Conservation (phyloP, 352 stramenopile genomes). For the Globisporangium cystogenes region DNA sequence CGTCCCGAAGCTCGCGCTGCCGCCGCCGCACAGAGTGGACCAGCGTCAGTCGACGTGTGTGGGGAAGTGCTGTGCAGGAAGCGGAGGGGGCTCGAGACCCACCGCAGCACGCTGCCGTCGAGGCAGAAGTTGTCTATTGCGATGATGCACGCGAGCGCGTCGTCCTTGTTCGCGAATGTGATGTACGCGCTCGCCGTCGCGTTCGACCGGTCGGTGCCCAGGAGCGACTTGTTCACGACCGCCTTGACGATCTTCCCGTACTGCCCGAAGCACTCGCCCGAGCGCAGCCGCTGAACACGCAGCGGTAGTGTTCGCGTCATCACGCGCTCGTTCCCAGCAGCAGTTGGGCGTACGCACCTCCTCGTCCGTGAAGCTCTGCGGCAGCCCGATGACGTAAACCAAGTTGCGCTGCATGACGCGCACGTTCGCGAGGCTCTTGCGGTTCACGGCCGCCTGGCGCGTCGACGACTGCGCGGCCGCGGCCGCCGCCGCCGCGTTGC, state of each 20-base stretch:
- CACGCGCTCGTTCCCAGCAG: no score
- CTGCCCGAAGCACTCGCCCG: constrained; percentile 89
- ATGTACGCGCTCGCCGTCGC: constrained; percentile 91
- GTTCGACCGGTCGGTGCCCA: constrained; percentile 63
- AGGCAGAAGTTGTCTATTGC: constrained; percentile 89
- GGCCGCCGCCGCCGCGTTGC: constrained; percentile 15
- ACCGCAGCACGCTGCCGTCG: constrained; percentile 74
- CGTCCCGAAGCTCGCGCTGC: constrained; percentile 90
- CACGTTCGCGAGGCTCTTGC: constrained; percentile 85
- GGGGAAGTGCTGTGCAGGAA: not conserved
- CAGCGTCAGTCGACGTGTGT: not conserved
- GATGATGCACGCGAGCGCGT: constrained; percentile 89
- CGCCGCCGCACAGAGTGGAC: not conserved
- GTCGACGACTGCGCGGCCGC: constrained; percentile 20
- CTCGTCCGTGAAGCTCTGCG: constrained; percentile 79
- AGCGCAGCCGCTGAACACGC: constrained; percentile 55
- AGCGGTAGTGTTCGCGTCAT: no score
- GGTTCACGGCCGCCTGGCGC: constrained; percentile 39
- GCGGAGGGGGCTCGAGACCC: not conserved
- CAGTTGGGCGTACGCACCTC: constrained; percentile 42
- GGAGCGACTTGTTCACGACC: constrained; percentile 86
- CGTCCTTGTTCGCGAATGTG: constrained; percentile 89
- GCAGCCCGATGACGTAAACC: constrained; percentile 93
- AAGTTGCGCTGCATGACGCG: constrained; percentile 93
- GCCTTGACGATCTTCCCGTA: constrained; percentile 94